Percentiles rank a stretch among this genome's conserved stretches.
phyloP scores from a whole-genome alignment of 2,329 filamentous ascomycete genomes.

The Pseudocercospora ulei region DNA sequence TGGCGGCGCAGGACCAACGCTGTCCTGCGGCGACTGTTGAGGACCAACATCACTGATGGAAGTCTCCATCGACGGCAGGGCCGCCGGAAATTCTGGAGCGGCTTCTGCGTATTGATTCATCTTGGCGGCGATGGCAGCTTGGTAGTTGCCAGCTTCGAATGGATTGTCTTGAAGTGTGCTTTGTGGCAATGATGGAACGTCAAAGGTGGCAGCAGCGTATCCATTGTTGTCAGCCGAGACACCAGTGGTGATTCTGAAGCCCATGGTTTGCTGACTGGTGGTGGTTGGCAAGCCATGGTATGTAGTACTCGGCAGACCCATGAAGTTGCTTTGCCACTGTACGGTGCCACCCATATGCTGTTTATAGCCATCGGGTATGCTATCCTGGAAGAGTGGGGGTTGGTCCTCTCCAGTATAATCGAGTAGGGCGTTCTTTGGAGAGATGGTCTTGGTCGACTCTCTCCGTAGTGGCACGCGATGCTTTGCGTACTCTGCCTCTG shows the following conservation, averaged over 20 bases:
- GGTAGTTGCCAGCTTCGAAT: conserved; percentile 27
- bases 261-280: conserved; percentile 36
- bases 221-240: conserved; percentile 29
- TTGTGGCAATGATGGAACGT: conserved; percentile 32
- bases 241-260: conserved; percentile 38
- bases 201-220: conserved; percentile 31
- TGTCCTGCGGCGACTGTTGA: conserved; percentile 39
- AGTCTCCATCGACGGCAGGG: conserved; percentile 53
- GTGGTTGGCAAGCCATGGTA: conserved; percentile 38
- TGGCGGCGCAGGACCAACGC: conserved; percentile 28
- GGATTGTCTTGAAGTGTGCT: conserved; percentile 19
- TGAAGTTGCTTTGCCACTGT: conserved; percentile 39
- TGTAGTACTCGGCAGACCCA: conserved; percentile 38
- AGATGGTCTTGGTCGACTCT: conserved; percentile 66
- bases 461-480: conserved; percentile 30
- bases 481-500: conserved; percentile 38
- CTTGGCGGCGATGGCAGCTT: conserved; percentile 23
- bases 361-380: conserved; percentile 33
- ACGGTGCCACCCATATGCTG: conserved; percentile 31
- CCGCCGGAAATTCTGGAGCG: conserved; percentile 51
- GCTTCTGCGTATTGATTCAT: conserved; percentile 31
- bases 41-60: conserved; percentile 47
- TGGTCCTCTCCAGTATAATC: conserved; percentile 70
- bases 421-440: conserved; percentile 80
- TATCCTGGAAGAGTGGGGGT: conserved; percentile 62